Conservation (phyloP, 352 stramenopile genomes). For the Pelagophyceae sp. region DNA sequence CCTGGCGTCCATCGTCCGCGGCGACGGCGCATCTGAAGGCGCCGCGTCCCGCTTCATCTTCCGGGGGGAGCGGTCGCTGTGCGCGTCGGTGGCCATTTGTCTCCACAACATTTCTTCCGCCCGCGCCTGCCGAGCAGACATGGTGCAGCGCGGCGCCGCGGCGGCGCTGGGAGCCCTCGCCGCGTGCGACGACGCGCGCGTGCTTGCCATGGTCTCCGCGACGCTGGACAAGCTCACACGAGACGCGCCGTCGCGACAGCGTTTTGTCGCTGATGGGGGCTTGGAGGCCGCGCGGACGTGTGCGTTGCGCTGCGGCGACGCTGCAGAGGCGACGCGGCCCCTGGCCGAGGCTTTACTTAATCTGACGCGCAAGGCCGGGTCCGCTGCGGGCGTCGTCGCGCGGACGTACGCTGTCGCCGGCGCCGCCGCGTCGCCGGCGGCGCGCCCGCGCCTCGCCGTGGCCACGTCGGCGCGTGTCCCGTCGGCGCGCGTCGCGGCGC, state of each 20-base stretch:
- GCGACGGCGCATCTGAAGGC: background rate
- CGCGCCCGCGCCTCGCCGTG: background rate
- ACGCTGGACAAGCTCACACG: background rate
- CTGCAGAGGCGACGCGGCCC: background rate
- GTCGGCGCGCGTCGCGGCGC: background rate
- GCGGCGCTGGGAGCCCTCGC: background rate
- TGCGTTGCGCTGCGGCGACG: background rate
- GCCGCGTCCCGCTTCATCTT: background rate
- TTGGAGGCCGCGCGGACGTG: background rate
- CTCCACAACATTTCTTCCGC: background rate
- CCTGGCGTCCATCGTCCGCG: background rate
- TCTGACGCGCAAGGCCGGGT: background rate
- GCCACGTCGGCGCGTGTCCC: background rate
- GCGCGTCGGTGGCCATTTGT: background rate
- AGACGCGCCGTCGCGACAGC: background rate
- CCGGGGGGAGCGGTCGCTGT: background rate
- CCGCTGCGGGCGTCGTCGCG: background rate
- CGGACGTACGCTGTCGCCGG: background rate
- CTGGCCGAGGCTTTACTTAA: conserved; percentile 2
- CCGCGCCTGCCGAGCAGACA: background rate
- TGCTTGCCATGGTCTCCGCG: background rate
- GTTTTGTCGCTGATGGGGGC: background rate
- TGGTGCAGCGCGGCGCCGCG: background rate
- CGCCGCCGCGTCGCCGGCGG: background rate
- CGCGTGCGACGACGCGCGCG: background rate